A percentile compares a stretch with the other conserved stretches of the same genome.
Evolutionary conservation across 345 rosid genomes (phyloP).

Genomic region (Psidium friedrichsthalianum): DNA sequence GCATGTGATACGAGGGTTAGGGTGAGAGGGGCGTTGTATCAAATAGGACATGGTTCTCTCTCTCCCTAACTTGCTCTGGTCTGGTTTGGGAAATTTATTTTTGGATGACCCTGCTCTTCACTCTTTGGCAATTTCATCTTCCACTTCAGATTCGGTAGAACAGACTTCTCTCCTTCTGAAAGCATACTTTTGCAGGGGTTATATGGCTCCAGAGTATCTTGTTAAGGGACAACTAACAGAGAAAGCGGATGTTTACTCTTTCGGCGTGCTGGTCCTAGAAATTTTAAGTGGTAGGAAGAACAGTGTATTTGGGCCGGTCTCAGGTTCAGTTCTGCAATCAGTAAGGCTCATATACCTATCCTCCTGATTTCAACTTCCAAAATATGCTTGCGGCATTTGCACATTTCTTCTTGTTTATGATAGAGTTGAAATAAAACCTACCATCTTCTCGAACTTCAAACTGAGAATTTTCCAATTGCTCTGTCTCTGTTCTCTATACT

Average conservation of each 20-base stretch:
- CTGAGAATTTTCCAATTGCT: neutral
- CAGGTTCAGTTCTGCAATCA: neutral
- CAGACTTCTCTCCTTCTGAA: neutral
- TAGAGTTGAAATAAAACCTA: neutral
- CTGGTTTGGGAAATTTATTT: neutral
- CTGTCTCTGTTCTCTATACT: neutral
- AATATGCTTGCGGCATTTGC: neutral
- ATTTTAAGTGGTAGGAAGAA: constrained; percentile 7
- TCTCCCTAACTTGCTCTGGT: neutral
- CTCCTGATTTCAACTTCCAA: neutral
- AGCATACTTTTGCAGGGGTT: constrained; percentile 4
- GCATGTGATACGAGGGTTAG: neutral
- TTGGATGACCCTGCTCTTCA: neutral
- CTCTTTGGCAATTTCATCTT: neutral
- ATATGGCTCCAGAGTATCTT: constrained; percentile 16
- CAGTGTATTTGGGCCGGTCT: neutral
- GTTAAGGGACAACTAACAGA: constrained; percentile 11
- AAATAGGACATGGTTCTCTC: neutral
- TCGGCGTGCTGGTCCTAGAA: constrained; percentile 5
- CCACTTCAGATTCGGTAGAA: neutral
- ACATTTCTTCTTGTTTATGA: neutral
- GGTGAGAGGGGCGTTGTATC: neutral
- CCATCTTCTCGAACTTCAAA: neutral
- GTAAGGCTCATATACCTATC: neutral
- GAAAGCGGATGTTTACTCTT: constrained; percentile 9